phyloP scores from a whole-genome alignment of 495 filamentous ascomycete genomes.

The Aspergillus ostianus region DNA sequence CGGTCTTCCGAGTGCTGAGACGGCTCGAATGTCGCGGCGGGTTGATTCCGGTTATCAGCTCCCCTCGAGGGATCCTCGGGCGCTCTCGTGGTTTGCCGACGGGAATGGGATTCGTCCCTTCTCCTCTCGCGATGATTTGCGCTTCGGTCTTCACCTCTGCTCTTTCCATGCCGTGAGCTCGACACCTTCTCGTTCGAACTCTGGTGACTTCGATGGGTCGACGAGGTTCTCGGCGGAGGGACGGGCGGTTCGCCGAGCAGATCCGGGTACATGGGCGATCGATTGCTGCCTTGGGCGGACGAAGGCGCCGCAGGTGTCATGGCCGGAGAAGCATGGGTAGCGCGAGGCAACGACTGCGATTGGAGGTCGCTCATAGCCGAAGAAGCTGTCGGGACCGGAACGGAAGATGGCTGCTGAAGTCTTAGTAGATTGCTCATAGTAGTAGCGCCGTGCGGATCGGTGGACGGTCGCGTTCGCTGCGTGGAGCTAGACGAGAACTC shows the following conservation, averaged over 20 bases:
- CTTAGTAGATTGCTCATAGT: constrained; percentile 24
- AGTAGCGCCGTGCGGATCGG: constrained; percentile 2
- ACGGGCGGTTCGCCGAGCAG: constrained; percentile 40
- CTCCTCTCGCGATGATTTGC: constrained; percentile 35
- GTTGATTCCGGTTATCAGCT: constrained; percentile 7
- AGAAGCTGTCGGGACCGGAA: constrained; percentile 35
- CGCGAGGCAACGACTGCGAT: constrained; percentile 35
- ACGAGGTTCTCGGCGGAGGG: constrained; percentile 46
- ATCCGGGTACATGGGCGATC: constrained; percentile 35
- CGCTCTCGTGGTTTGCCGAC: constrained; percentile 28
- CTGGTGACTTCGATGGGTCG: constrained; percentile 39
- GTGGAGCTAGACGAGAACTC: constrained; percentile 47
- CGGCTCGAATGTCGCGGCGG: constrained; percentile 14
- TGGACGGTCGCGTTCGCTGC: constrained; percentile 28
- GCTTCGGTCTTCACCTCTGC: constrained; percentile 32
- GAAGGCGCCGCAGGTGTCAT: constrained; percentile 28
- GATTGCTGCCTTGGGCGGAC: constrained; percentile 33
- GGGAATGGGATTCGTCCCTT: constrained; percentile 27
- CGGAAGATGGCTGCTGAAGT: constrained; percentile 28
- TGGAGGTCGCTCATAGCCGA: constrained; percentile 46
- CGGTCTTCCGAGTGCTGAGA: constrained; percentile 19
- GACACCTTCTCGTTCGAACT: constrained; percentile 36
- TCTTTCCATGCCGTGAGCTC: constrained; percentile 37
- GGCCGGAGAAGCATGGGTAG: constrained; percentile 34
- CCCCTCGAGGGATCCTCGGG: constrained; percentile 29